Percentiles rank a stretch among this genome's conserved stretches.
Evolutionary conservation across 2,329 filamentous ascomycete species (phyloP).

Genomic region (Didymella lethalis): DNA sequence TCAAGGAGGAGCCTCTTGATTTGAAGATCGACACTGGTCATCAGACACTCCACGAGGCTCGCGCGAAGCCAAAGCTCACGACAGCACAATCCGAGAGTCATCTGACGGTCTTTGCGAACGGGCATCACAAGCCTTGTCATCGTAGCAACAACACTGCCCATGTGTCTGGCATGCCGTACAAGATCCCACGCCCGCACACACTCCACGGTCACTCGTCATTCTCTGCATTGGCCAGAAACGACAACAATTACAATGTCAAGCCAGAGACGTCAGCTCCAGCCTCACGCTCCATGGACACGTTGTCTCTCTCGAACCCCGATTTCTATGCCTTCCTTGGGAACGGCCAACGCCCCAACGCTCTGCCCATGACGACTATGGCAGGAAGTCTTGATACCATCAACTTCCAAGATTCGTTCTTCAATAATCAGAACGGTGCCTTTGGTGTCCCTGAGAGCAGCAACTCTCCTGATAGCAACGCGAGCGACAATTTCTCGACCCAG

Average conservation of each 20-base stretch:
- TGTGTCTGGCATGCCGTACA: slow-evolving; percentile 69
- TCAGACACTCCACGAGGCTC: slow-evolving; percentile 54
- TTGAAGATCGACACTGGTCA: slow-evolving; percentile 54
- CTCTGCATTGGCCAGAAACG: slow-evolving; percentile 34
- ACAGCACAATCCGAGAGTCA: slow-evolving; percentile 66
- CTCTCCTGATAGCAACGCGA: slow-evolving; percentile 44
- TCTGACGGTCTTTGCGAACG: slow-evolving; percentile 68
- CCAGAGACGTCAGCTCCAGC: slow-evolving; percentile 29
- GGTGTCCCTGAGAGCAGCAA: slow-evolving; percentile 40
- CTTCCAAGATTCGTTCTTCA: slow-evolving; percentile 43
- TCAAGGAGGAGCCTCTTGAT: slow-evolving; percentile 65
- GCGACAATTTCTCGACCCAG: slow-evolving; percentile 41
- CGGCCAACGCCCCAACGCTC: slow-evolving; percentile 36
- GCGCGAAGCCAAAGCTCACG: slow-evolving; percentile 64
- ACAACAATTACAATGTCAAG: slow-evolving; percentile 32
- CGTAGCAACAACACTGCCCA: slow-evolving; percentile 71
- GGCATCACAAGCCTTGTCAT: slow-evolving; percentile 70
- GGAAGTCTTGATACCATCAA: slow-evolving; percentile 41
- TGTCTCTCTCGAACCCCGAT: slow-evolving; percentile 49
- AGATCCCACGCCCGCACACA: slow-evolving; percentile 60
- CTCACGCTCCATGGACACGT: slow-evolving; percentile 47
- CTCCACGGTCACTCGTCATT: slow-evolving; percentile 46
- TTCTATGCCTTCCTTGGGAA: slow-evolving; percentile 49
- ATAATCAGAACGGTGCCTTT: slow-evolving; percentile 33
- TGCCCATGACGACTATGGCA: slow-evolving; percentile 39